Percentiles rank a stretch among this genome's conserved stretches.
These are phyloP conservation scores for Cenchrus fungigraminus DNA, from an alignment of 176 grass and related monocot species.

Conservation along the genomic window DNA sequence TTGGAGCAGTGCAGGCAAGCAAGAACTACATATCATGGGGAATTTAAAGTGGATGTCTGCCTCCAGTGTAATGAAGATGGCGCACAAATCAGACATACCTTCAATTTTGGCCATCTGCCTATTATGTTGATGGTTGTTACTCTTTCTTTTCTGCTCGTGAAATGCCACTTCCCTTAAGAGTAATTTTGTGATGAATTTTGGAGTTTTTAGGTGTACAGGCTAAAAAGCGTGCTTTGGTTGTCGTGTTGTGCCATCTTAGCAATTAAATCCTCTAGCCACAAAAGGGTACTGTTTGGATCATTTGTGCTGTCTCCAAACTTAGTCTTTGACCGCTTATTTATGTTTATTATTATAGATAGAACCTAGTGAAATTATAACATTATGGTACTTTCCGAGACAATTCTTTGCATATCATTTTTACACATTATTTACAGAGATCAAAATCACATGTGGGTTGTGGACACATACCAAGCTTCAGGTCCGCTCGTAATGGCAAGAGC, in stretches of 20 bases:
- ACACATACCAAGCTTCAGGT: not conserved
- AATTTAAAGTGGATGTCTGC: constrained; percentile 57
- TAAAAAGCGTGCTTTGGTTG: constrained; percentile 10
- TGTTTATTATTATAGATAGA: not conserved
- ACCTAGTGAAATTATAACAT: not conserved
- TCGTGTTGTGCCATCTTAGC: constrained; percentile 6
- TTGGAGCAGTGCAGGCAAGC: constrained; percentile 78
- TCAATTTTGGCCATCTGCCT: constrained; percentile 84
- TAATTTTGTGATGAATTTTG: constrained; percentile 15
- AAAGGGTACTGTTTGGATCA: not conserved
- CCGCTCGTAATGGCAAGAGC: not conserved
- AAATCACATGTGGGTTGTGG: not conserved
- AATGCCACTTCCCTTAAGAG: not conserved
- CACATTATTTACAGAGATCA: not conserved
- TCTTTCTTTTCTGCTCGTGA: constrained; percentile 4
- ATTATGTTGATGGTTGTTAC: constrained; percentile 93
- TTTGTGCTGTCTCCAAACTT: not conserved
- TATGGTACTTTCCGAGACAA: not conserved
- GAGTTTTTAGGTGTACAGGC: not conserved
- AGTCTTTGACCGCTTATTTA: not conserved
- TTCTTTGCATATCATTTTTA: not conserved
- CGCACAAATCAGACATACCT: constrained; percentile 55
- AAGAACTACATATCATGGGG: constrained; percentile 70
- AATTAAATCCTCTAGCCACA: not conserved
- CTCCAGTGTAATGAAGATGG: constrained; percentile 62